Percentiles rank a stretch among this genome's conserved stretches.
Evolutionary conservation across 2,329 filamentous ascomycete genomes (phyloP).

Genomic region (Claviceps fusiformis): DNA sequence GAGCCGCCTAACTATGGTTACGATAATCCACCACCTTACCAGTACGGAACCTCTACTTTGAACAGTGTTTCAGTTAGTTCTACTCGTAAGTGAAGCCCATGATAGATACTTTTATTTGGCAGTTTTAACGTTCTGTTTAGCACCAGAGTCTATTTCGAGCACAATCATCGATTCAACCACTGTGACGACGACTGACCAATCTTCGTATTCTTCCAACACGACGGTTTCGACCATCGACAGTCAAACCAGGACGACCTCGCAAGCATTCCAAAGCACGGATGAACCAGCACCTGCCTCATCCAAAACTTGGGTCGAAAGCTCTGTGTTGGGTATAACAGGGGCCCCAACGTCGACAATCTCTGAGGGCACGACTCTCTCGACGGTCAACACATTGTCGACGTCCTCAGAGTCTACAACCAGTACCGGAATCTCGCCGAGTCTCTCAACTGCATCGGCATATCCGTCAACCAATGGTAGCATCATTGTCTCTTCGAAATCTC

Average conservation of each 20-base stretch:
- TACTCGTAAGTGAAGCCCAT: slow-evolving; percentile 6
- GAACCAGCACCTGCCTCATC: neutral
- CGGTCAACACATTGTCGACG: neutral
- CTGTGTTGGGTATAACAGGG: slow-evolving; percentile 5
- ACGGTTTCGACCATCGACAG: neutral
- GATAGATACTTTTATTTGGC: neutral
- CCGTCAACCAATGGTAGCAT: neutral
- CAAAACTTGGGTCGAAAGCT: slow-evolving; percentile 1
- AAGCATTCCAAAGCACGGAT: neutral
- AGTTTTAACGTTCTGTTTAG: neutral
- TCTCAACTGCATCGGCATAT: neutral
- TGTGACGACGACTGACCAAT: neutral
- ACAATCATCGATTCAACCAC: neutral
- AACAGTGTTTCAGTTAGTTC: neutral
- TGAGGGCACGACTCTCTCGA: neutral
- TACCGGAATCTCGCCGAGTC: neutral
- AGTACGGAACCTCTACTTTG: slow-evolving; percentile 7
- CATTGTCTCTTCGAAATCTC: neutral
- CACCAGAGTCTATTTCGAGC: neutral
- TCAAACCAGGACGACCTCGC: neutral
- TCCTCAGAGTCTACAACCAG: neutral
- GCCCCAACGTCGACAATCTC: neutral
- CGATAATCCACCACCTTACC: slow-evolving; percentile 10
- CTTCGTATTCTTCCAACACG: neutral
- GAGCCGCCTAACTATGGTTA: slow-evolving; percentile 9